Percentiles rank a stretch among this genome's conserved stretches.
Conservation (phyloP, 75 land plant species). For the Pinus tabuliformis region DNA sequence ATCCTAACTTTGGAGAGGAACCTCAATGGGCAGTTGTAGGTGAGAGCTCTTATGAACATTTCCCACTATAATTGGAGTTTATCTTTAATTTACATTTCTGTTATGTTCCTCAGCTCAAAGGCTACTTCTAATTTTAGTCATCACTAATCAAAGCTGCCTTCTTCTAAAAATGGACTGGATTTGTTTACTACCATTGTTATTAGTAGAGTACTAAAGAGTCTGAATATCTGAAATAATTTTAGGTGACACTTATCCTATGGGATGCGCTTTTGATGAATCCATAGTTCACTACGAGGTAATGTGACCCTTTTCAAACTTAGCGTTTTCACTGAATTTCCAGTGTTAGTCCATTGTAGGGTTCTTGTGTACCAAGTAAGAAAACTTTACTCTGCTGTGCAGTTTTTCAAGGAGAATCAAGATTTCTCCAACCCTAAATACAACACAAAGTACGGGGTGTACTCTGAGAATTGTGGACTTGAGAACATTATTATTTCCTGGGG, state of each 20-base stretch:
- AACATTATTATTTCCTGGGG: constrained; percentile 87
- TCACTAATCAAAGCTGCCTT: constrained; percentile 13
- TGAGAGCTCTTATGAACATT: constrained; percentile 1
- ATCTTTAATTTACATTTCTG: too few species aligned
- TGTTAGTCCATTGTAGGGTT: neutral
- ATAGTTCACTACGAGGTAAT: constrained; percentile 78
- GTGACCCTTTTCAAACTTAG: too few species aligned
- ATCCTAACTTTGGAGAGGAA: constrained; percentile 69
- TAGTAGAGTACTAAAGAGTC: constrained; percentile 32
- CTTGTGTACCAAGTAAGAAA: neutral
- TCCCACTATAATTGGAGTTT: too few species aligned
- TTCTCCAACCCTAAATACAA: constrained; percentile 46
- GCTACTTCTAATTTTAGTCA: neutral
- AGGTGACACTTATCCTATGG: constrained; percentile 93
- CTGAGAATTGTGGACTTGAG: constrained; percentile 77
- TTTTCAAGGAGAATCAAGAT: constrained; percentile 73
- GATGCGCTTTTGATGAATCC: constrained; percentile 79
- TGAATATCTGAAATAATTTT: neutral
- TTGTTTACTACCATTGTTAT: constrained; percentile 35
- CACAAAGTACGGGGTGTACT: constrained; percentile 69
- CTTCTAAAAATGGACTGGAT: constrained; percentile 48
- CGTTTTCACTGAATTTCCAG: too few species aligned
- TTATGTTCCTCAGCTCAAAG: too few species aligned
- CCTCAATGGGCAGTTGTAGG: constrained; percentile 98
- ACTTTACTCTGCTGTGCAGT: constrained; percentile 24